phyloP scores from a whole-genome alignment of 1,284 basidiomycete species.

The Trichosporon ovoides region DNA sequence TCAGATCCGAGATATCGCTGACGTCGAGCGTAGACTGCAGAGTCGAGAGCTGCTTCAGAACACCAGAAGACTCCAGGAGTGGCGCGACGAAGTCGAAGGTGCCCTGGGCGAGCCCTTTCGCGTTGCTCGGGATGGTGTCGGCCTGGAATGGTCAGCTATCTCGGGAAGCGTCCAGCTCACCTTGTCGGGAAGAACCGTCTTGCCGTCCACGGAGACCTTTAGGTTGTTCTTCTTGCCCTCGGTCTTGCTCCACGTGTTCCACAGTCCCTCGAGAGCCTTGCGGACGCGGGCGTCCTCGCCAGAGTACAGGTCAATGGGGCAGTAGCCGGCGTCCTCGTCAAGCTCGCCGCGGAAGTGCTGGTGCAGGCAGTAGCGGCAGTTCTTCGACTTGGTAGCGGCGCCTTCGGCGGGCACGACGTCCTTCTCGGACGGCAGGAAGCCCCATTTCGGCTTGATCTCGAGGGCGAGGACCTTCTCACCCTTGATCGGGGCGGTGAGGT shows the following conservation, averaged over 20 bases:
- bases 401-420: slow-evolving; percentile 59
- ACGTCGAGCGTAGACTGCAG: slow-evolving; percentile 74
- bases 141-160: slow-evolving; percentile 20
- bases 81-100: slow-evolving; percentile 50
- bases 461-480: slow-evolving; percentile 54
- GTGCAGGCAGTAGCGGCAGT: slow-evolving; percentile 86
- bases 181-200: slow-evolving; percentile 57
- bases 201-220: slow-evolving; percentile 66
- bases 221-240: slow-evolving; percentile 69
- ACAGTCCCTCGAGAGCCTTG: slow-evolving; percentile 65
- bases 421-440: slow-evolving; percentile 64
- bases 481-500: slow-evolving; percentile 57
- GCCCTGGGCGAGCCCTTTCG: slow-evolving; percentile 6
- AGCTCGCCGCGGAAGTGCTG: slow-evolving; percentile 52
- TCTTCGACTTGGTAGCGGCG: slow-evolving; percentile 58
- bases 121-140: slow-evolving; percentile 15
- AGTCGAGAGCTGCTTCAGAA: slow-evolving; percentile 58
- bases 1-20: slow-evolving; percentile 60
- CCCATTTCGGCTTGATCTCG: slow-evolving; percentile 98
- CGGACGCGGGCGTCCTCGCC: slow-evolving; percentile 56
- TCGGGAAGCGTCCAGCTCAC: slow-evolving; percentile 50
- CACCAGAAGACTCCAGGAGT: slow-evolving; percentile 55
- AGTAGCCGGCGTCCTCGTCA: slow-evolving; percentile 53
- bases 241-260: slow-evolving; percentile 63
- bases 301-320: slow-evolving; percentile 83